Percentiles rank a stretch among this genome's conserved stretches.
phyloP scores from a whole-genome alignment of 805 yeast species.

The Kodamaea sagamina region DNA sequence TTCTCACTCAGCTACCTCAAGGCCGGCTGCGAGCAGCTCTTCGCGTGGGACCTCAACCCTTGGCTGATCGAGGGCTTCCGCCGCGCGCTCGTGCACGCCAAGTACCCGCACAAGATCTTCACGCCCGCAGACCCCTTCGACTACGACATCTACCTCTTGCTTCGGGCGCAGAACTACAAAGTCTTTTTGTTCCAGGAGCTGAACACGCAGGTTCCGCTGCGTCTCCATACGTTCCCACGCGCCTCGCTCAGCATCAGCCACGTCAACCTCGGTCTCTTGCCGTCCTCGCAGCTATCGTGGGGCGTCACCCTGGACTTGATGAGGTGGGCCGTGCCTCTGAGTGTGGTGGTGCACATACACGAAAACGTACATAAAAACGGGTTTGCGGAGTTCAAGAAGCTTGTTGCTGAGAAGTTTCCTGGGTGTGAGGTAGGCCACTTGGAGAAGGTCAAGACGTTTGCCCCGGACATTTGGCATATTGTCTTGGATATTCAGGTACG shows the following conservation, averaged over 20 bases:
- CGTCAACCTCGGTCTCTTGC: constrained; percentile 78
- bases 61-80: constrained; percentile 78
- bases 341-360: constrained; percentile 62
- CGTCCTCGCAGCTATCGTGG: constrained; percentile 69
- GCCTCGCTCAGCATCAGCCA: constrained; percentile 45
- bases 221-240: constrained; percentile 34
- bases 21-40: constrained; percentile 51
- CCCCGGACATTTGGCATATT: constrained; percentile 84
- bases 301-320: constrained; percentile 36
- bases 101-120: constrained; percentile 38
- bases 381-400: constrained; percentile 22
- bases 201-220: constrained; percentile 50
- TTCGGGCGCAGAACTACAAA: constrained; percentile 20
- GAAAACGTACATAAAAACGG: constrained; percentile 61
- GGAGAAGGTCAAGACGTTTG: constrained; percentile 78
- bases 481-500: constrained; percentile 38
- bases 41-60: constrained; percentile 83
- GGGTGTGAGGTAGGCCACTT: constrained; percentile 35
- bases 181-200: constrained; percentile 63
- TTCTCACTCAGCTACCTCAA: constrained; percentile 69
- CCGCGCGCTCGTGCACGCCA: constrained; percentile 53
- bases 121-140: constrained; percentile 30
- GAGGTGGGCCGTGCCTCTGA: neutral
- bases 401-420: constrained; percentile 13
- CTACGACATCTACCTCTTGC: constrained; percentile 21